A percentile compares a stretch with the other conserved stretches of the same genome.
Conservation (phyloP, 371 early-diverging fungal species). For the Saksenaea vasiformis region DNA sequence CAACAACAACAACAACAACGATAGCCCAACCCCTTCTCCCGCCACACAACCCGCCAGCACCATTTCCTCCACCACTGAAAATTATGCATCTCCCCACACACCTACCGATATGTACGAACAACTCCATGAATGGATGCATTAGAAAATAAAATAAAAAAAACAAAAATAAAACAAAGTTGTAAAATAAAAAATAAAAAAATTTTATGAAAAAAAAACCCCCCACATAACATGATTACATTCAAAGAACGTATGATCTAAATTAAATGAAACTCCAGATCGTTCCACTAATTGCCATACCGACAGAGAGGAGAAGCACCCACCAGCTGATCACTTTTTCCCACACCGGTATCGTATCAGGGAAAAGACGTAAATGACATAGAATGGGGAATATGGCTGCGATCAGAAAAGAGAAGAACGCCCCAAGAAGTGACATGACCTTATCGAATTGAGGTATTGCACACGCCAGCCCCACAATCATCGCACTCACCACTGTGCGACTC, state of each 20-base stretch:
- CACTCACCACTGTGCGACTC: constrained; percentile 28
- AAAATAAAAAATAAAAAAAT: background rate
- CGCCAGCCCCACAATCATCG: constrained; percentile 50
- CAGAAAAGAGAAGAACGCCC: constrained; percentile 58
- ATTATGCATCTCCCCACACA: background rate
- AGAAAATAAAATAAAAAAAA: constrained; percentile 10
- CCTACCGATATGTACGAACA: constrained; percentile 14
- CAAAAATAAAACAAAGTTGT: background rate
- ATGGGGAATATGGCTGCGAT: constrained; percentile 64
- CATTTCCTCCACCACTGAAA: background rate
- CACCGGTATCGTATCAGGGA: constrained; percentile 19
- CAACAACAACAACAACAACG: background rate
- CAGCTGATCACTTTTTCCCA: constrained; percentile 15
- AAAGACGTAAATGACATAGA: constrained; percentile 51
- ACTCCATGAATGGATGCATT: constrained; percentile 27
- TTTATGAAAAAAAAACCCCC: too few species aligned
- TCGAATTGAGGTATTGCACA: constrained; percentile 63
- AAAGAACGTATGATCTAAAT: too few species aligned
- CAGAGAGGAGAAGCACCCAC: constrained; percentile 24
- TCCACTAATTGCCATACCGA: constrained; percentile 30
- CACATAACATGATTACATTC: too few species aligned
- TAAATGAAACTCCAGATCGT: constrained; percentile 41
- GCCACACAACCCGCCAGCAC: background rate
- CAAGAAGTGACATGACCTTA: constrained; percentile 63
- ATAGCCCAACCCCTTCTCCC: background rate